Evolutionary conservation across 176 grass and related monocot species (phyloP).

Genomic region (Avena insularis): DNA sequence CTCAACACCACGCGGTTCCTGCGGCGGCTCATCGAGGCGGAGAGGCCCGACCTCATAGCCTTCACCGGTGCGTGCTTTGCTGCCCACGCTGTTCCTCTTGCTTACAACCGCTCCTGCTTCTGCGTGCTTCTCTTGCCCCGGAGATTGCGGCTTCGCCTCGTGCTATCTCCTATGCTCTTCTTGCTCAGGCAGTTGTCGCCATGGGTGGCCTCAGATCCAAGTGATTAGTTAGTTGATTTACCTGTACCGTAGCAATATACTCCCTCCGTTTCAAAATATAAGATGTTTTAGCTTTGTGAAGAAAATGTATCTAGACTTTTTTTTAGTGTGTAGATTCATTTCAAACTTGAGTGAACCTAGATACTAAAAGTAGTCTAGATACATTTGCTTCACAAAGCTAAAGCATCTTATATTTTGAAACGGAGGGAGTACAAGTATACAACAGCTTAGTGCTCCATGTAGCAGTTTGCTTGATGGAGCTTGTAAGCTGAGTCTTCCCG

Average conservation of each 20-base stretch:
- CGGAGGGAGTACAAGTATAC: too few species aligned
- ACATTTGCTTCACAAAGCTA: too few species aligned
- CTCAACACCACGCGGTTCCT: constrained; percentile 88
- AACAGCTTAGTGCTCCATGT: not conserved
- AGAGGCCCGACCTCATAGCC: constrained; percentile 83
- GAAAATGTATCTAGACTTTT: too few species aligned
- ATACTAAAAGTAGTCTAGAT: too few species aligned
- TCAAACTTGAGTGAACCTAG: too few species aligned
- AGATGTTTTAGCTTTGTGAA: too few species aligned
- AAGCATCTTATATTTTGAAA: too few species aligned
- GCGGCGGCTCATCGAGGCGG: constrained; percentile 71
- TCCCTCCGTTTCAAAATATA: too few species aligned
- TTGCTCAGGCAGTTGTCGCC: not conserved
- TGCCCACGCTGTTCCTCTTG: not conserved
- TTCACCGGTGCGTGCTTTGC: constrained; percentile 67
- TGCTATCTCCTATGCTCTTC: not conserved
- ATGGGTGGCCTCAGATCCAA: not conserved
- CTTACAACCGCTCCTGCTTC: not conserved
- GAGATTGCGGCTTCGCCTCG: not conserved
- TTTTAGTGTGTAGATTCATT: too few species aligned
- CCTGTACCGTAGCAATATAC: not conserved
- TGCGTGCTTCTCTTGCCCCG: not conserved
- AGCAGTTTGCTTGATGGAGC: not conserved
- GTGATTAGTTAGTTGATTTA: not conserved
- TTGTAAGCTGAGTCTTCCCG: not conserved